Base-by-base conservation (phyloP, 257 asterid species). In the Salvia hispanica region DNA sequence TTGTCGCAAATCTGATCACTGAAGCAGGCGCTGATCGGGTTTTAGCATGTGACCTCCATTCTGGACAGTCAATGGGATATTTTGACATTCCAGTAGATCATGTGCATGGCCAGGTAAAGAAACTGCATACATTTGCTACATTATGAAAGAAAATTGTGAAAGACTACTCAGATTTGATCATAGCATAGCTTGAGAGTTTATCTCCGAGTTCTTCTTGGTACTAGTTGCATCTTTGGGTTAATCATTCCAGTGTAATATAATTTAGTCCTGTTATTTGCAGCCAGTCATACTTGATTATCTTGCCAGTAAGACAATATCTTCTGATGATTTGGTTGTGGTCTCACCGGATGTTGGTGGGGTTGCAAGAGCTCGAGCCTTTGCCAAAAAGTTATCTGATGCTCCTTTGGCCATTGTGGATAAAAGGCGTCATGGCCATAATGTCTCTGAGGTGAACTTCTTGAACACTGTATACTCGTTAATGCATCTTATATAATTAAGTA, bases 321-420 rank as follows among this genome's bases (percentile, higher is more conserved):
- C 88, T 31, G 89, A 86, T 75, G 93, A 86, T 75, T 76, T 86
- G 80, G 87, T 86, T 54, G 95, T 88, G 76, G 95, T 88, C 71
- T 88, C 95, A 55, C 95, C 95, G 8, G 95, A 88, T 78, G 95
- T 88, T 73, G 95, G 95, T 43, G 95, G 95, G 54, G 95, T 88
- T 72, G 88, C 95, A 68, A 81, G 95, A 72, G 95, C 95, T 67
- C 80, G 95, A 75, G 90, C 93, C 62, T 88, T 88, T 77, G 95
- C 95, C 62, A 88, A 88, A 70, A 88, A 88, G 76, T 73, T 88
- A 67, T 88, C 95, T 45, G 95, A 88, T 84, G 95, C 93, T 68
- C 95, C 93, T 57, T 72, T 88, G 69, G 95, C 95, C 63, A 88
- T 88, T 75, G 95, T 88, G 51, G 95, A 88, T 77, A 86, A 88